Percentiles rank a stretch among this genome's conserved stretches.
These are phyloP conservation scores for Naganishia sp. DNA, from an alignment of 1,284 basidiomycete genomes.

Conservation along the genomic window DNA sequence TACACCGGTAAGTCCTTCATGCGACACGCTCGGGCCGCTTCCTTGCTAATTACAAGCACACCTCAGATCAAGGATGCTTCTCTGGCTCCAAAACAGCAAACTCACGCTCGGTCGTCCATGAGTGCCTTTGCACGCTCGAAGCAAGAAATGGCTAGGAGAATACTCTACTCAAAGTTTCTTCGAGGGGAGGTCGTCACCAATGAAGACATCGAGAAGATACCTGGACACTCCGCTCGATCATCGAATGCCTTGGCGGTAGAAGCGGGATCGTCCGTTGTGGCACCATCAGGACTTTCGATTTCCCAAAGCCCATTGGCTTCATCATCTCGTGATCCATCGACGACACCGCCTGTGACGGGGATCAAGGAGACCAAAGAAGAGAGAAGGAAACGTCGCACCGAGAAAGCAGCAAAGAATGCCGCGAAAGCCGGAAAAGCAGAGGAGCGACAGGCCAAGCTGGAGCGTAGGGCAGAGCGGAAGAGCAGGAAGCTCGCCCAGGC, in stretches of 20 bases:
- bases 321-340: constrained; percentile 20
- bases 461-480: not conserved
- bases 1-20: constrained; percentile 46
- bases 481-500: not conserved
- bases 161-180: constrained; percentile 77
- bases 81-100: constrained; percentile 35
- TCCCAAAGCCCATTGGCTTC: constrained; percentile 11
- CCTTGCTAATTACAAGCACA: constrained; percentile 40
- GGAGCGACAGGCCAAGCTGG: constrained; percentile 29
- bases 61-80: constrained; percentile 10
- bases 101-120: constrained; percentile 45
- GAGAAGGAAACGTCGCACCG: constrained; percentile 6
- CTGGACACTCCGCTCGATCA: constrained; percentile 9
- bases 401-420: constrained; percentile 32
- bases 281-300: not conserved
- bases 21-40: constrained; percentile 49
- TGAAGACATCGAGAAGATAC: constrained; percentile 44
- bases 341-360: not conserved
- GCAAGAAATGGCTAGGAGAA: constrained; percentile 70
- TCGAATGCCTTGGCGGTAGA: not conserved
- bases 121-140: constrained; percentile 69
- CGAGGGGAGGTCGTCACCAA: constrained; percentile 67
- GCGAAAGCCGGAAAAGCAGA: constrained; percentile 35
- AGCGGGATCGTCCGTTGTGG: not conserved
- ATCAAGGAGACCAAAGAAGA: constrained; percentile 17